These are phyloP conservation scores for Penicillium sp. DNA, from an alignment of 2,329 filamentous ascomycete species.

Conservation along the genomic window DNA sequence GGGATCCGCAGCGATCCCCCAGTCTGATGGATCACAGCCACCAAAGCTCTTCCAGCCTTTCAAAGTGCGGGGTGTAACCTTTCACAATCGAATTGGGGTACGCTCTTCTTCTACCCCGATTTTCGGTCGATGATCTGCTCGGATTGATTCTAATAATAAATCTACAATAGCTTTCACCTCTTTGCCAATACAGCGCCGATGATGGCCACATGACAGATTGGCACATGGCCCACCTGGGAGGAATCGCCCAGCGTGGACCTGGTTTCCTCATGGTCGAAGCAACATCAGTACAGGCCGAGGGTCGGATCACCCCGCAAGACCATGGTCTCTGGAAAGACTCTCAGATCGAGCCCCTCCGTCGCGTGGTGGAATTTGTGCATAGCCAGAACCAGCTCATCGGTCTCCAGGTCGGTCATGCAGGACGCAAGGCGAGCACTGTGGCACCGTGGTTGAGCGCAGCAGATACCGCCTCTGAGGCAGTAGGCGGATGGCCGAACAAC, in stretches of 20 bases:
- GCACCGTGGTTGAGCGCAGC: constrained; percentile 49
- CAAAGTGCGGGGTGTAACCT: constrained; percentile 58
- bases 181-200: constrained; percentile 68
- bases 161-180: constrained; percentile 52
- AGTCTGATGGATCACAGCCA: constrained; percentile 39
- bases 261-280: constrained; percentile 77
- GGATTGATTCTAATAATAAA: background rate
- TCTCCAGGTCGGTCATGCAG: constrained; percentile 81
- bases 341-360: constrained; percentile 69
- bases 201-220: constrained; percentile 76
- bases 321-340: constrained; percentile 76
- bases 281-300: constrained; percentile 71
- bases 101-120: constrained; percentile 3
- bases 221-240: constrained; percentile 80
- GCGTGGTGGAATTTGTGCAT: constrained; percentile 76
- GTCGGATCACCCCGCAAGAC: constrained; percentile 70
- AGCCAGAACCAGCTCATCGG: constrained; percentile 74
- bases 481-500: constrained; percentile 57
- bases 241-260: constrained; percentile 74
- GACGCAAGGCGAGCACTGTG: constrained; percentile 62
- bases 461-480: constrained; percentile 48
- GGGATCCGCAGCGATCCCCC: constrained; percentile 41
- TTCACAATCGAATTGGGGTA: constrained; percentile 68
- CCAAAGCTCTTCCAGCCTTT: constrained; percentile 63
- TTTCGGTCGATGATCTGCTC: background rate